phyloP scores from a whole-genome alignment of 2,329 filamentous ascomycete genomes.

The Aspergillus sp. region DNA sequence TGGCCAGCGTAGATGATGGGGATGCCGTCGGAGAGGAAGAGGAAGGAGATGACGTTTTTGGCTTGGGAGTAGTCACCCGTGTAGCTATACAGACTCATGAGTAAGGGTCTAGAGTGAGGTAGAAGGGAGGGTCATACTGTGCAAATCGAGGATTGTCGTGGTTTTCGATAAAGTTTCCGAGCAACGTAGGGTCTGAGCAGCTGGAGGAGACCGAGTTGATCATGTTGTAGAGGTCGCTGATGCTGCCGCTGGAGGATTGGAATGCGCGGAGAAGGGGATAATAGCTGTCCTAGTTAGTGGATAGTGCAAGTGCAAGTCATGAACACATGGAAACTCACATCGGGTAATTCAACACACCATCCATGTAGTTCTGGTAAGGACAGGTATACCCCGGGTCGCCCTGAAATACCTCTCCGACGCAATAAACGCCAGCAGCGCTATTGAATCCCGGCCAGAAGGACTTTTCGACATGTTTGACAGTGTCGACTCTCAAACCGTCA shows the following conservation, averaged over 20 bases:
- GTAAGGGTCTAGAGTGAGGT: background rate
- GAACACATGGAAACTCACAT: conserved; percentile 12
- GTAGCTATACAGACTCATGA: conserved; percentile 21
- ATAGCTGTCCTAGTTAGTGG: conserved; percentile 12
- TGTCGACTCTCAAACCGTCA: conserved; percentile 55
- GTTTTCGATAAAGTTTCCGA: conserved; percentile 61
- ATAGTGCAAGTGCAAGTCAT: background rate
- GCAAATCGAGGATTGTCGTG: conserved; percentile 62
- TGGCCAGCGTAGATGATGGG: conserved; percentile 68
- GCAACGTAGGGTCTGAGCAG: conserved; percentile 48
- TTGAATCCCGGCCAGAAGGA: conserved; percentile 46
- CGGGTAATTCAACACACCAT: conserved; percentile 51
- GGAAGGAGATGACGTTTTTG: conserved; percentile 62
- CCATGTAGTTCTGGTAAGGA: conserved; percentile 46
- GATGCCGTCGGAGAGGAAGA: conserved; percentile 60
- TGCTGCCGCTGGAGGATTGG: conserved; percentile 33
- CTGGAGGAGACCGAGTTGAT: conserved; percentile 31
- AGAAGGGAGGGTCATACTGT: conserved; percentile 15
- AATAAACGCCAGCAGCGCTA: conserved; percentile 47
- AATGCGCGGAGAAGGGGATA: conserved; percentile 39
- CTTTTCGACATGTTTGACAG: conserved; percentile 49
- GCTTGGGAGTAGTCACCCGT: conserved; percentile 45
- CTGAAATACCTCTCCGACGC: conserved; percentile 49
- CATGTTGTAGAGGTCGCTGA: conserved; percentile 34
- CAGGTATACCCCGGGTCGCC: conserved; percentile 43